Percentiles rank a stretch among this genome's conserved stretches.
These are phyloP conservation scores for Mentha longifolia DNA, from an alignment of 257 asterid species.

Conservation along the genomic window DNA sequence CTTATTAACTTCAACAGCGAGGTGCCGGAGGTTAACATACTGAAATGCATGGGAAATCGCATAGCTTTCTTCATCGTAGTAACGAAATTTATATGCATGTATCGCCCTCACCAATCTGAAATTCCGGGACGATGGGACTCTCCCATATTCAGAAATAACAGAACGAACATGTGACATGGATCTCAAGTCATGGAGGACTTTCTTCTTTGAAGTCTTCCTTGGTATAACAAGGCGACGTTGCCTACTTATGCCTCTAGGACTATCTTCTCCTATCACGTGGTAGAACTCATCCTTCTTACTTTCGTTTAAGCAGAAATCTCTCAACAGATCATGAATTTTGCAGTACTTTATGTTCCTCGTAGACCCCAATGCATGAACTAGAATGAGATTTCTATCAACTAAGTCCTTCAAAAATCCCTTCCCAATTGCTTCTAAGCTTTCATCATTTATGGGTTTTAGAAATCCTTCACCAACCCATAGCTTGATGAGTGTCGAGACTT, in stretches of 20 bases:
- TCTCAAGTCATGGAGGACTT: neutral
- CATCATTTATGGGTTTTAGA: no score
- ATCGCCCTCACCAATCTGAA: no score
- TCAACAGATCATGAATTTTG: neutral
- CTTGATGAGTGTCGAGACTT: no score
- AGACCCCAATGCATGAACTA: neutral
- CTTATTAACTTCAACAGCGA: no score
- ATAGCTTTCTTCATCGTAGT: no score
- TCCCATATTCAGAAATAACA: no score
- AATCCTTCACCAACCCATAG: no score
- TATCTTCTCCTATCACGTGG: neutral
- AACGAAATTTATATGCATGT: no score
- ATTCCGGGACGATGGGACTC: no score
- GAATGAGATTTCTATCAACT: neutral
- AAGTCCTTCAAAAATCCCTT: neutral
- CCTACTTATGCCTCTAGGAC: neutral
- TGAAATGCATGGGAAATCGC: no score
- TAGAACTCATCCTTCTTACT: neutral
- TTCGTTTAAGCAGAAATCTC: neutral
- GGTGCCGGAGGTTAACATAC: no score
- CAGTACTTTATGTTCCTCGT: neutral
- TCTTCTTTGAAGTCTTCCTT: neutral
- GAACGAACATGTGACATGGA: conserved; percentile 12
- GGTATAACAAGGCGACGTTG: conserved; percentile 1
- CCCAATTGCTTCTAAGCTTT: no score